phyloP scores from a whole-genome alignment of 2,329 filamentous ascomycete species.

The Chrysoporthe austroafricana region DNA sequence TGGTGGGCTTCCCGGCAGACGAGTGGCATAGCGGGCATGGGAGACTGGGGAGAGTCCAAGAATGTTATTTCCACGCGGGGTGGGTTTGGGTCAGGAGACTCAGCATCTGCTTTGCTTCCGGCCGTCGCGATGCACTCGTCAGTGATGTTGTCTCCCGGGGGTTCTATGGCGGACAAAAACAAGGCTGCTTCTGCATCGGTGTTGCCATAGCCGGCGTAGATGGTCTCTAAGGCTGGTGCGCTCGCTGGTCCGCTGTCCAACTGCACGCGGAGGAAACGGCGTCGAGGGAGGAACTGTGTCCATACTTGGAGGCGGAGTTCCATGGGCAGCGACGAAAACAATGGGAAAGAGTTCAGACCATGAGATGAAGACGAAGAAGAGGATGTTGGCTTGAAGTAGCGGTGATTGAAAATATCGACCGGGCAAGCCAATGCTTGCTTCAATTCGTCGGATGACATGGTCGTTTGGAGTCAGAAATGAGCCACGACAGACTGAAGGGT shows the following conservation, averaged over 20 bases:
- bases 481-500: no score
- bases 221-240: neutral
- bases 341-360: neutral
- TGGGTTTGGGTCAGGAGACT: neutral
- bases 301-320: constrained; percentile 20
- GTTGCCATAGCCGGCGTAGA: neutral
- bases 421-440: neutral
- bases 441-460: no score
- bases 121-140: no score
- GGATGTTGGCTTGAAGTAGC: neutral
- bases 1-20: constrained; percentile 13
- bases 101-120: neutral
- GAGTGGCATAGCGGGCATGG: constrained; percentile 1
- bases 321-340: neutral
- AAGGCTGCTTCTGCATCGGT: neutral
- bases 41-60: neutral
- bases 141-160: neutral
- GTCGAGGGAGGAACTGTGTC: neutral
- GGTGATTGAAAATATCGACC: neutral
- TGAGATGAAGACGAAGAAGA: neutral
- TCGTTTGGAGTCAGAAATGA: no score
- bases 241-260: constrained; percentile 3
- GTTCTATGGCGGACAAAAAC: neutral
- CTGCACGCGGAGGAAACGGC: constrained; percentile 15
- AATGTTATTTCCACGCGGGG: constrained; percentile 1